Percentiles rank a stretch among this genome's conserved stretches.
These are phyloP conservation scores for Tylopilus rubrobrunneus DNA, from an alignment of 768 basidiomycete species.

Conservation along the genomic window DNA sequence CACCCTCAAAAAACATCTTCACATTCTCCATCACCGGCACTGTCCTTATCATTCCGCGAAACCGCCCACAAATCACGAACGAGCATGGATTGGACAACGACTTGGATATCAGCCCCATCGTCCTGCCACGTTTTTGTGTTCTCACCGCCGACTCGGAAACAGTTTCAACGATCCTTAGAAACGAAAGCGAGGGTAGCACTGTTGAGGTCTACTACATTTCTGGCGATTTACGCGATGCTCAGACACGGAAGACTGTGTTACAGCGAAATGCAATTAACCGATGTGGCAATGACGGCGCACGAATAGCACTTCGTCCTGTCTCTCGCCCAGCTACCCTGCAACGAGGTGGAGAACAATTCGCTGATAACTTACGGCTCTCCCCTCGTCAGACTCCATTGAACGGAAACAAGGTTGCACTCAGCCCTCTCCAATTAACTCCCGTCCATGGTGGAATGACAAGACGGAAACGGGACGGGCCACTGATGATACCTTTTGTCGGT, in stretches of 20 bases:
- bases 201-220: constrained; percentile 63
- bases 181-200: constrained; percentile 48
- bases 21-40: constrained; percentile 64
- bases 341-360: constrained; percentile 19
- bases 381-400: constrained; percentile 20
- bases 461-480: constrained; percentile 49
- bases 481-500: constrained; percentile 58
- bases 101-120: constrained; percentile 46
- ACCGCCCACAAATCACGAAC: constrained; percentile 23
- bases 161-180: constrained; percentile 54
- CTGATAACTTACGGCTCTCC: constrained; percentile 19
- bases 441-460: constrained; percentile 31
- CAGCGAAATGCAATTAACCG: constrained; percentile 57
- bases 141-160: constrained; percentile 64
- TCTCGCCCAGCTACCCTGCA: constrained; percentile 22
- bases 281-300: constrained; percentile 58
- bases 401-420: constrained; percentile 14
- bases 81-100: constrained; percentile 25
- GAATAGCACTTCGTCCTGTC: constrained; percentile 49
- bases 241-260: constrained; percentile 60
- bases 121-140: constrained; percentile 66
- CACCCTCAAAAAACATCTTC: constrained; percentile 61
- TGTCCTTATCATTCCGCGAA: constrained; percentile 53
- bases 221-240: constrained; percentile 55
- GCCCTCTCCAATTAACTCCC: constrained; percentile 10